phyloP scores from a whole-genome alignment of 2,329 filamentous ascomycete genomes.

The Trichoderma semiorbis region DNA sequence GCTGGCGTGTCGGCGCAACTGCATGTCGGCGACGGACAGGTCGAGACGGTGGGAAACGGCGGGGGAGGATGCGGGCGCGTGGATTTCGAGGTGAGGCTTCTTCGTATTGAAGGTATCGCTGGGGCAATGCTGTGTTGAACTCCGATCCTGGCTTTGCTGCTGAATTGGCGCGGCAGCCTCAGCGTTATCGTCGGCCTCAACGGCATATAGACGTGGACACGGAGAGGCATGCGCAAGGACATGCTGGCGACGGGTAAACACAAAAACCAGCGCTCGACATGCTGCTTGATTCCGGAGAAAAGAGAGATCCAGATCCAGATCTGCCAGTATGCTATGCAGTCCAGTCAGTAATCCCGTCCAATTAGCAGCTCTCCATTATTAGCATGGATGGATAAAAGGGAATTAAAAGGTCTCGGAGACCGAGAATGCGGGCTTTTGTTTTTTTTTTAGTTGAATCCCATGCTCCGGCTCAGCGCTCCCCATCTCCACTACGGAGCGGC shows the following conservation, averaged over 20 bases:
- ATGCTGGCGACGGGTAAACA: conserved; percentile 3
- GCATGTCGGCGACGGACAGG: conserved; percentile 75
- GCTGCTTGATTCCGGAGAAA: neutral
- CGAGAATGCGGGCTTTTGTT: conserved; percentile 15
- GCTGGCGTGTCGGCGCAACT: conserved; percentile 64
- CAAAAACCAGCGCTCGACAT: conserved; percentile 7
- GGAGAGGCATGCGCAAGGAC: conserved; percentile 10
- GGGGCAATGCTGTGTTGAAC: neutral
- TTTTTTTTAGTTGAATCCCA: neutral
- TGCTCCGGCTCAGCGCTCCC: neutral
- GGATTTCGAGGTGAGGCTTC: neutral
- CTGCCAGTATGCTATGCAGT: neutral
- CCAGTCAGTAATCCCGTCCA: neutral
- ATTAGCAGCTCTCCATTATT: neutral
- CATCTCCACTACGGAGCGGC: conserved; percentile 11
- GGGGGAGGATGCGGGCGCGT: conserved; percentile 19
- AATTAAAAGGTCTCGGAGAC: conserved; percentile 12
- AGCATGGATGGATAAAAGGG: neutral
- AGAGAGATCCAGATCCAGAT: neutral
- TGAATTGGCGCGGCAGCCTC: neutral
- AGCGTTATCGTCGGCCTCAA: neutral
- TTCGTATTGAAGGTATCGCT: neutral
- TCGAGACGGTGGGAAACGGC: conserved; percentile 44
- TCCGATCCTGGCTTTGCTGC: neutral
- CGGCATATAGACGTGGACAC: neutral